Evolutionary conservation across 805 yeast genomes (phyloP), one percentile per base, ranked within the genome.

Genomic region (Candida insectalens): DNA sequence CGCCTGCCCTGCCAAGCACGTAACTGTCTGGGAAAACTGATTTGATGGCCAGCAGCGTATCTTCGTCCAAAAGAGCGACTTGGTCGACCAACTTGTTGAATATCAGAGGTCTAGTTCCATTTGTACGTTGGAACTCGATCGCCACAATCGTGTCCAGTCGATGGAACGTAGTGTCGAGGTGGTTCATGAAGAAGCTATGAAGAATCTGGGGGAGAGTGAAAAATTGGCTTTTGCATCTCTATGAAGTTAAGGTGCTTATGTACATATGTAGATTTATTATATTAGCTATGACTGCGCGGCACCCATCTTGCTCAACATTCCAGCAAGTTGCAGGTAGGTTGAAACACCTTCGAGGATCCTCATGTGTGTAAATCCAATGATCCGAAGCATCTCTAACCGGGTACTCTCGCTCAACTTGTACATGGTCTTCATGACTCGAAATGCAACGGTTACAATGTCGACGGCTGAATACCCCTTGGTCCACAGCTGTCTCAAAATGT

Each of bases 261-360:
- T 28, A 28, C 19, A 28, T 17, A 10, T n/a, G n/a, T n/a, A n/a
- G n/a, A n/a, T n/a, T n/a, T n/a, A n/a, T n/a, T n/a, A n/a, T n/a
- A n/a, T n/a, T n/a, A n/a, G n/a, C n/a, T n/a, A n/a, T n/a, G n/a
- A n/a, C n/a, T n/a, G n/a, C n/a, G n/a, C n/a, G n/a, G n/a, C n/a
- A n/a, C n/a, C 54, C 17, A 71, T 55, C 46, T 67, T 78, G 15
- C 95, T 80, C 30, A 85, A 59, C 62, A 92, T 65, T 5, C 95
- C 94, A 32, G 85, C 78, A 41, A 92, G 58, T 51, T 92, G 98
- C 39, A 92, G 60, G 52, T 81, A 81, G 0, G 95, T 77, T 8
- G 85, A 74, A 4, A 92, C 94, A 42, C 98, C 98, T 57, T 92
- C 97, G 32, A 92, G 62, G 2, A 92, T 78, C 40, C 96, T 65